phyloP scores from a whole-genome alignment of 2,329 filamentous ascomycete species.

The Pochonia chlamydosporia region DNA sequence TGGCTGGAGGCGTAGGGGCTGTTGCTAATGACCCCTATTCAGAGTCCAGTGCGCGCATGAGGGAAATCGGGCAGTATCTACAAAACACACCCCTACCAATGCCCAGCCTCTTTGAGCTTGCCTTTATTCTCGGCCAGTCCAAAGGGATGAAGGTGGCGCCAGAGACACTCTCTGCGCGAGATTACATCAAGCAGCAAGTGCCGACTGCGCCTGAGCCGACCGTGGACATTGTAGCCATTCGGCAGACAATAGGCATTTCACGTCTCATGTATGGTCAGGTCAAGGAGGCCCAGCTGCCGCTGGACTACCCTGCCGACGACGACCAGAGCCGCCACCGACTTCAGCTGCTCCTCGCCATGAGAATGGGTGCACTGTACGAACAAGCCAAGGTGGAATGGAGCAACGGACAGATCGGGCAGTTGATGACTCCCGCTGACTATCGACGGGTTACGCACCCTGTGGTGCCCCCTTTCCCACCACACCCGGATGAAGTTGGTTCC shows the following conservation, averaged over 20 bases:
- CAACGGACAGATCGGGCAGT: neutral
- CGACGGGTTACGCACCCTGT: neutral
- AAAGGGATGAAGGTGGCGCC: neutral
- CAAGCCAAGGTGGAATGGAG: neutral
- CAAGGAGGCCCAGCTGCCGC: neutral
- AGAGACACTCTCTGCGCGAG: neutral
- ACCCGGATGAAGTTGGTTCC: no score
- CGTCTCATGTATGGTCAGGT: neutral
- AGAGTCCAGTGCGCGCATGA: neutral
- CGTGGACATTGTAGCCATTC: neutral
- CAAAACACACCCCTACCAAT: neutral
- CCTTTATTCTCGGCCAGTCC: neutral
- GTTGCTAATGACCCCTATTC: neutral
- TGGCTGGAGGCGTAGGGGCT: neutral
- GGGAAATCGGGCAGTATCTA: neutral
- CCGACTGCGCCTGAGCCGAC: neutral
- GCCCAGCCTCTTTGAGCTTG: neutral
- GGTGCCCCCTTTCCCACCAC: neutral
- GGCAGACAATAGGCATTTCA: neutral
- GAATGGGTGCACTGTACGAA: neutral
- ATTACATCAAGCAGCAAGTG: neutral
- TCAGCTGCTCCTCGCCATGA: neutral
- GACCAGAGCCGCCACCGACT: neutral
- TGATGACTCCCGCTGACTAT: neutral
- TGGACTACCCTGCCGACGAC: neutral